Evolutionary conservation across 768 basidiomycete genomes (phyloP).

Genomic region (Amanita inopinata): DNA sequence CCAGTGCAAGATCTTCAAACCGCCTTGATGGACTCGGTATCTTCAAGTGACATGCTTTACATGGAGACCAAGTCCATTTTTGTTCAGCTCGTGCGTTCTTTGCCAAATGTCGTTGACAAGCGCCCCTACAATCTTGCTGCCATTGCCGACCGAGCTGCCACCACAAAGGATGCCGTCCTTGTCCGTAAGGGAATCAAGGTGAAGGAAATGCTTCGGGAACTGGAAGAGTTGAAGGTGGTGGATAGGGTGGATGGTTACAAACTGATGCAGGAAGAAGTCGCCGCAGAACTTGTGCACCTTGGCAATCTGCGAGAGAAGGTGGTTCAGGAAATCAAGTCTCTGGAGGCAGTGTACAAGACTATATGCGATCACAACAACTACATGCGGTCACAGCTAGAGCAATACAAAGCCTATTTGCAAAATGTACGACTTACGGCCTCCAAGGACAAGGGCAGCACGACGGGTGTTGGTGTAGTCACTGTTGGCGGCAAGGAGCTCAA

Average conservation of each 20-base stretch:
- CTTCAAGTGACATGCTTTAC: slow-evolving; percentile 96
- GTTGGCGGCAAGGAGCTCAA: slow-evolving; percentile 92
- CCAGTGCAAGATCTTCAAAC: slow-evolving; percentile 97
- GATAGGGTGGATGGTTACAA: slow-evolving; percentile 77
- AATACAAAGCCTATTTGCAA: slow-evolving; percentile 98
- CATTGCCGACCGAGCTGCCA: slow-evolving; percentile 92
- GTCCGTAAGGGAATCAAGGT: slow-evolving; percentile 98
- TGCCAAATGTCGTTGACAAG: slow-evolving; percentile 76
- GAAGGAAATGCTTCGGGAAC: slow-evolving; percentile 95
- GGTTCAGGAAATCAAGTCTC: slow-evolving; percentile 77
- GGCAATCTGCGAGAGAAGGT: slow-evolving; percentile 97
- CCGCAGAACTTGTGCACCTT: slow-evolving; percentile 89
- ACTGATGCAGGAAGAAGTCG: slow-evolving; percentile 96
- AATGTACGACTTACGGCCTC: slow-evolving; percentile 88
- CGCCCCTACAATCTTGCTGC: slow-evolving; percentile 81
- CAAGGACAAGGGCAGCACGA: slow-evolving; percentile 82
- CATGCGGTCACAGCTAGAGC: slow-evolving; percentile 89
- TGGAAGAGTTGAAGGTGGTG: slow-evolving; percentile 84
- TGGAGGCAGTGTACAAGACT: slow-evolving; percentile 98
- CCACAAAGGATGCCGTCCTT: slow-evolving; percentile 92
- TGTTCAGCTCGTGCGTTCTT: slow-evolving; percentile 92
- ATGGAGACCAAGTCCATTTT: slow-evolving; percentile 99
- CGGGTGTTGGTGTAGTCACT: slow-evolving; percentile 87
- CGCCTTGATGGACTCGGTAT: slow-evolving; percentile 94
- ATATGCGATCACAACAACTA: slow-evolving; percentile 99